Evolutionary conservation across 345 rosid genomes (phyloP), one percentile per base, ranked within the genome.

Genomic region (Streptanthus diversifolius): DNA sequence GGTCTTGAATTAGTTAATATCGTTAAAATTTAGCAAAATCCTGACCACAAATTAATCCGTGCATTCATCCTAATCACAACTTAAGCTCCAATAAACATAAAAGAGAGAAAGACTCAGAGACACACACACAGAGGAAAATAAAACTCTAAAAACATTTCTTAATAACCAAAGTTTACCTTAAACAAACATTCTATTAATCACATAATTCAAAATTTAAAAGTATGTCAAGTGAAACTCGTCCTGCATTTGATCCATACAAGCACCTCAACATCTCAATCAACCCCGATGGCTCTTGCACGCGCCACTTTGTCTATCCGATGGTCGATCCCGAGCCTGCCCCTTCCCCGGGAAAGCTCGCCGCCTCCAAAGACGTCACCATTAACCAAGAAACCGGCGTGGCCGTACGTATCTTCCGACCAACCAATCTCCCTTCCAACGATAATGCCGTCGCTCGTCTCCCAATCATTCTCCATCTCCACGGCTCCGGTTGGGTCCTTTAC

Each of bases 361-460:
- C 83, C 47, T 79, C 84, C 18, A 83, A 79, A 63, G 84, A 81
- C 66, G 9, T 65, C 47, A 83, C 62, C 11, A 24, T 83, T 7
- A 74, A 77, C 72, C 56, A 35, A 0, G 71, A 67, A 32, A 74
- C 77, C 22, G 72, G 80, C 8, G 40, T 76, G 3, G 0, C 55
- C 13, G 48, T 81, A 8, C 76, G 87, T 2, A 66, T 81, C 2
- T 83, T 30, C 76, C 76, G 76, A 33, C 83, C 87, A 45, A 79
- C 73, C 7, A 72, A 75, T 17, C 65, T 74, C 17, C 75, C 77
- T 1, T 63, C 78, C 5, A 75, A 66, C 62, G 77, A 80, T 15
- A 72, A 67, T 59, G 27, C 73, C n/a, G 71, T 76, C 1, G 80
- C 80, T 49, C 80, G 83, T 19, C 82, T 79, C 9, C 84, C 84